A percentile compares a stretch with the other conserved stretches of the same genome.
Evolutionary conservation across 306 rosid species (phyloP).

Genomic region (Glycine soja): DNA sequence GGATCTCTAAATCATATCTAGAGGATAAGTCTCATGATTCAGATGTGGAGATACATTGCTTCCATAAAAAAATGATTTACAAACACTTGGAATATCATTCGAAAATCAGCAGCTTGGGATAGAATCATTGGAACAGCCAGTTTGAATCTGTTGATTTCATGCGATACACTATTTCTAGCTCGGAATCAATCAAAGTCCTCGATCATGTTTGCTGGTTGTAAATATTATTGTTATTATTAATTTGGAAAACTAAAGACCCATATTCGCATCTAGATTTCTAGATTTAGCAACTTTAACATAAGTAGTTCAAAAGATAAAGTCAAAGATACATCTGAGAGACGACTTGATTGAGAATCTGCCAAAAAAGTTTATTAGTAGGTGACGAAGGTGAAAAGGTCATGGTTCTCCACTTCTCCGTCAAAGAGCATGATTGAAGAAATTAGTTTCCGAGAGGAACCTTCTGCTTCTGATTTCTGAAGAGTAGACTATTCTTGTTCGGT

Average conservation of each 20-base stretch:
- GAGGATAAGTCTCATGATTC: too few species aligned
- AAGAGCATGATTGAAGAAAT: neutral
- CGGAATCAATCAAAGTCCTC: neutral
- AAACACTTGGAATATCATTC: neutral
- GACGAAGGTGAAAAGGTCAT: constrained; percentile 38
- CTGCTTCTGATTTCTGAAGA: neutral
- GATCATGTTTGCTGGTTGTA: neutral
- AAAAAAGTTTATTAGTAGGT: neutral
- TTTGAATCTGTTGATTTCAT: neutral
- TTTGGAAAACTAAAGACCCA: neutral
- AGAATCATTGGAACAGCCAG: neutral
- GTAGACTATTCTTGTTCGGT: neutral
- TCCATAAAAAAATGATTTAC: too few species aligned
- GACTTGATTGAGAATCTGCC: constrained; percentile 18
- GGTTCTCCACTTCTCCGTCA: constrained; percentile 36
- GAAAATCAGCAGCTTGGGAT: neutral
- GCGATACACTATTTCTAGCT: neutral
- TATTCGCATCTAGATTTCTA: neutral
- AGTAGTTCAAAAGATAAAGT: neutral
- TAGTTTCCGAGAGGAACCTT: constrained; percentile 12
- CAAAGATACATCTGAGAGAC: constrained; percentile 11
- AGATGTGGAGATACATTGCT: too few species aligned
- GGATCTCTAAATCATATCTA: too few species aligned
- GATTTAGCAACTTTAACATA: constrained; percentile 2
- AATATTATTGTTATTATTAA: neutral